Conservation (phyloP, 495 filamentous ascomycete species). For the Elaphomyces granulatus region DNA sequence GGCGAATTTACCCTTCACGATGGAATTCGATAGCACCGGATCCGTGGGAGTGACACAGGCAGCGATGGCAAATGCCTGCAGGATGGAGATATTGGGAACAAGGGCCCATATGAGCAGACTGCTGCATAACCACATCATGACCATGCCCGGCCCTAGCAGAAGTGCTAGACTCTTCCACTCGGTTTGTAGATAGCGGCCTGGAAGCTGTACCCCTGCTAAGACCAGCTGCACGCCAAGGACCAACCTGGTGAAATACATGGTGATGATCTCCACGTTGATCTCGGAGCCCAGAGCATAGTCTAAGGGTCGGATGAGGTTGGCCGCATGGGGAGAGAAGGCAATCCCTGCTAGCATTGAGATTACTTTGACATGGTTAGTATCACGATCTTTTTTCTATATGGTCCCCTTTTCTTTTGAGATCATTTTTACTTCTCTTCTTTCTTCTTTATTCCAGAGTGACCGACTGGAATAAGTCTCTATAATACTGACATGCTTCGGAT, state of each 20-base stretch:
- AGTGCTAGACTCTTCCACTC: conserved; percentile 70
- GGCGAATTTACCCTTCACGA: conserved; percentile 88
- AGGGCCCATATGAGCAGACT: conserved; percentile 66
- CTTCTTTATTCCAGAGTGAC: too few relatives aligned
- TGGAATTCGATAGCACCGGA: conserved; percentile 75
- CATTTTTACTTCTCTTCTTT: too few relatives aligned
- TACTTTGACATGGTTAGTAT: too few relatives aligned
- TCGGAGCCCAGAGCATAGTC: conserved; percentile 56
- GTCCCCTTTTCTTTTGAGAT: too few relatives aligned
- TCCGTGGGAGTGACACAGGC: conserved; percentile 88
- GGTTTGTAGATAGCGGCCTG: conserved; percentile 62
- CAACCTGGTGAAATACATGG: conserved; percentile 71
- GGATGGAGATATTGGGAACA: conserved; percentile 55
- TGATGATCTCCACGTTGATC: conserved; percentile 47
- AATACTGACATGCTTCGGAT: conserved; percentile 71
- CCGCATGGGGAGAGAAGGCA: conserved; percentile 59
- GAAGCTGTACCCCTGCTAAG: conserved; percentile 81
- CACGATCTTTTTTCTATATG: too few relatives aligned
- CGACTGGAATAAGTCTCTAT: background rate
- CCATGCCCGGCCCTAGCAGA: conserved; percentile 77
- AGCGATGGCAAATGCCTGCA: conserved; percentile 65
- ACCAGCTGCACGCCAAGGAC: conserved; percentile 88
- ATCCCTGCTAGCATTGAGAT: conserved; percentile 74
- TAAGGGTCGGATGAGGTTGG: conserved; percentile 61
- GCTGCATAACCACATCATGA: conserved; percentile 75